Conservation (phyloP, 1,284 basidiomycete genomes). For the Ganoderma resinaceum region DNA sequence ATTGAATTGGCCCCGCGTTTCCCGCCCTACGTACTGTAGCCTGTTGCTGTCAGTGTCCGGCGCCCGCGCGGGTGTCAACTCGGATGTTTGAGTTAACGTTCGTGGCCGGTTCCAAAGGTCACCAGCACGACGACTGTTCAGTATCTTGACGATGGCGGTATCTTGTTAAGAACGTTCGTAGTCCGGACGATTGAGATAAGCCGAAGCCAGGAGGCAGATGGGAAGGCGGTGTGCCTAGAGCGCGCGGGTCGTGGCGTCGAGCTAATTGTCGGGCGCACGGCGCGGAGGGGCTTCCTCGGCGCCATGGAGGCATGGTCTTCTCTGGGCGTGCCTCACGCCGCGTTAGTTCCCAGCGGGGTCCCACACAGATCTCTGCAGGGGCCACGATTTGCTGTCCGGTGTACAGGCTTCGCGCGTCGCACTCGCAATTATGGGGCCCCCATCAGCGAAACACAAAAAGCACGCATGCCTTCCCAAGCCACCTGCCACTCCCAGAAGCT, state of each 20-base stretch:
- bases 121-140: background rate
- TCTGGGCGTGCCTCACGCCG: constrained; percentile 1
- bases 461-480: background rate
- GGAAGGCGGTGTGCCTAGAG: background rate
- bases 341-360: background rate
- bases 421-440: background rate
- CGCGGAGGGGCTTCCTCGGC: background rate
- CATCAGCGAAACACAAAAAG: constrained; percentile 6
- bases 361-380: background rate
- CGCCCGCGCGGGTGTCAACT: background rate
- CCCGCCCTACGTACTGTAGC: background rate
- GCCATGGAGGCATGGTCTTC: background rate
- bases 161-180: background rate
- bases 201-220: background rate
- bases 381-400: background rate
- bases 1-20: constrained; percentile 1
- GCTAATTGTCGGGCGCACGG: background rate
- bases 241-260: background rate
- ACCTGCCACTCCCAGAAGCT: background rate
- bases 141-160: background rate
- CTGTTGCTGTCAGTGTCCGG: background rate
- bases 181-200: background rate
- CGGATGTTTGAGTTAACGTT: background rate
- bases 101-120: background rate
- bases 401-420: background rate